phyloP scores from a whole-genome alignment of 768 basidiomycete genomes.

The Pleurotus ostreatus region DNA sequence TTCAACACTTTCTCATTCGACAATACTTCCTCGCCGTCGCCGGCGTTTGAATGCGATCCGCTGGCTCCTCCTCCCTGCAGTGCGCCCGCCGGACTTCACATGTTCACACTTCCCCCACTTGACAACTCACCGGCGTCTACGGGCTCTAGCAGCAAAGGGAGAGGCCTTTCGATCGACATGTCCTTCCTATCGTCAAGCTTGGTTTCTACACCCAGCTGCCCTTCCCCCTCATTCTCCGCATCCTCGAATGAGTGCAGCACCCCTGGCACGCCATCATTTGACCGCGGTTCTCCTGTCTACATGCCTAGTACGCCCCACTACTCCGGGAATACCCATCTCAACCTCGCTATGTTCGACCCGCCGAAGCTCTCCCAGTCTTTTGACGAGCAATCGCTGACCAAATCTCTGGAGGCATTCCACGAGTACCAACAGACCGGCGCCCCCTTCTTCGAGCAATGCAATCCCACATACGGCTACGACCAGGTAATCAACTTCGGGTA shows the following conservation, averaged over 20 bases:
- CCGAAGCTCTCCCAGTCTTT: conserved; percentile 7
- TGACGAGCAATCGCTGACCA: conserved; percentile 5
- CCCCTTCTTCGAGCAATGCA: conserved; percentile 1
- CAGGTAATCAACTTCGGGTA: background rate
- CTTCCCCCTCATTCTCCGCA: background rate
- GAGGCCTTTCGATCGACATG: background rate
- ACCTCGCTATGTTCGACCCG: conserved; percentile 6
- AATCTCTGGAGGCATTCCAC: conserved; percentile 4
- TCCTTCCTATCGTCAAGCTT: background rate
- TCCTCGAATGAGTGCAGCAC: conserved; percentile 1
- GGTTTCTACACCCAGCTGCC: background rate
- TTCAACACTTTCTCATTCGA: conserved; percentile 45
- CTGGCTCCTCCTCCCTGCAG: conserved; percentile 16
- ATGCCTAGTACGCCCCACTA: background rate
- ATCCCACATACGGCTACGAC: background rate
- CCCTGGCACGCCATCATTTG: conserved; percentile 4
- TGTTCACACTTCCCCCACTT: background rate
- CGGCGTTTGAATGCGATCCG: conserved; percentile 25
- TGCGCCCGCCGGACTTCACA: background rate
- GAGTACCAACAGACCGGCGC: background rate
- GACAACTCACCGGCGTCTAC: background rate
- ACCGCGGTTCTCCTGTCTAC: background rate
- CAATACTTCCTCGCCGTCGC: conserved; percentile 26
- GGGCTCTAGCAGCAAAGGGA: background rate
- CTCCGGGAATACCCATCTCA: background rate